Evolutionary conservation across 768 basidiomycete genomes (phyloP).

Genomic region (Hysterangium stoloniferum): DNA sequence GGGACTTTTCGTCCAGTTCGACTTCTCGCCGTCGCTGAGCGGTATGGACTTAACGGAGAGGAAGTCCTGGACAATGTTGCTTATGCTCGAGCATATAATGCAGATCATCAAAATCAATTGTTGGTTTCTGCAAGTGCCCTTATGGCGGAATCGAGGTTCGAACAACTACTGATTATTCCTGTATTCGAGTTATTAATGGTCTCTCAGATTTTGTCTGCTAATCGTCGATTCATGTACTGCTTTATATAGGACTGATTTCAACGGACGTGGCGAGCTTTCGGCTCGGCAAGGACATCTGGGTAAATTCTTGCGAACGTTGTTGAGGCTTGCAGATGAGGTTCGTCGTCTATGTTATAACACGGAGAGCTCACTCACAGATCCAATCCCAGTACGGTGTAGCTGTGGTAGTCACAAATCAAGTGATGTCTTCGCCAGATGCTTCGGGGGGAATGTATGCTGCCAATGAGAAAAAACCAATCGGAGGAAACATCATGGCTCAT

Average conservation of each 20-base stretch:
- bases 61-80: slow-evolving; percentile 98
- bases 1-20: slow-evolving; percentile 98
- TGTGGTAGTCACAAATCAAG: slow-evolving; percentile 96
- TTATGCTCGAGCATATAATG: slow-evolving; percentile 97
- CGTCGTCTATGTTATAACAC: too few relatives aligned
- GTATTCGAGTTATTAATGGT: not conserved
- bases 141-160: slow-evolving; percentile 95
- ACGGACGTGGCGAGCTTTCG: slow-evolving; percentile 89
- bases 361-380: not conserved
- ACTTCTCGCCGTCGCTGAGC: slow-evolving; percentile 87
- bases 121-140: slow-evolving; percentile 92
- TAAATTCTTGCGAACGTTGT: slow-evolving; percentile 88
- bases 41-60: slow-evolving; percentile 95
- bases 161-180: not conserved
- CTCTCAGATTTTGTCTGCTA: slow-evolving; percentile 80
- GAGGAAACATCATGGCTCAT: slow-evolving; percentile 98
- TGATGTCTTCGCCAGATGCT: slow-evolving; percentile 98
- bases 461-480: slow-evolving; percentile 97
- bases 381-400: slow-evolving; percentile 83
- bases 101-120: slow-evolving; percentile 90
- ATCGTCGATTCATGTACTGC: slow-evolving; percentile 97
- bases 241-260: slow-evolving; percentile 92
- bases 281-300: slow-evolving; percentile 94
- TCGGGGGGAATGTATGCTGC: slow-evolving; percentile 80
- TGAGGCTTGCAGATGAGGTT: slow-evolving; percentile 95